Evolutionary conservation across 208 protist species (phyloP).

Genomic region (Crithidia thermophila): DNA sequence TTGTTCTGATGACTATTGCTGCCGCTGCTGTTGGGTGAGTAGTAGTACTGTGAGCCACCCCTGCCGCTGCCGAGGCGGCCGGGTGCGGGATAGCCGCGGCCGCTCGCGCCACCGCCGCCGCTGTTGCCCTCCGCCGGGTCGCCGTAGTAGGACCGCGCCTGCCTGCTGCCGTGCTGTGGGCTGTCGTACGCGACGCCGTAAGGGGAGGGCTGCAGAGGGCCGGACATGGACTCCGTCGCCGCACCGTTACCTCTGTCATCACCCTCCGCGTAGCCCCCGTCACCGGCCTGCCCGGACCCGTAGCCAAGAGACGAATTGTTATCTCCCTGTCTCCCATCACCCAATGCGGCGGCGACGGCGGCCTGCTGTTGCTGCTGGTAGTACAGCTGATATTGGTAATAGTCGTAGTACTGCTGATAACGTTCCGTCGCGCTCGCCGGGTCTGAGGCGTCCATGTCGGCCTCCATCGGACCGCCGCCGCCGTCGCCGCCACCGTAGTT

Average conservation of each 20-base stretch:
- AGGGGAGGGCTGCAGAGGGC: not conserved
- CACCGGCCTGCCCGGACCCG: not conserved
- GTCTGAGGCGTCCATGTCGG: no score
- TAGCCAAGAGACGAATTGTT: not conserved
- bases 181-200: not conserved
- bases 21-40: not conserved
- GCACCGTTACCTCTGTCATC: not conserved
- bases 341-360: not conserved
- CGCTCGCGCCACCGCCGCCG: not conserved
- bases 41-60: not conserved
- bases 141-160: constrained; percentile 5
- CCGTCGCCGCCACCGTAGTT: constrained; percentile 12
- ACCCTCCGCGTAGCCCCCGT: not conserved
- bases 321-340: not conserved
- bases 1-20: no score
- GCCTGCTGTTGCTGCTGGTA: constrained; percentile 24
- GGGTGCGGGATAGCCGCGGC: not conserved
- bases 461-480: constrained; percentile 8
- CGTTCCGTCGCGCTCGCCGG: constrained; percentile 13
- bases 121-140: not conserved
- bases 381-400: constrained; percentile 29
- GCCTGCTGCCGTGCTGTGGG: not conserved
- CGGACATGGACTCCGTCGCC: not conserved
- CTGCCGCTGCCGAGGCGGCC: not conserved
- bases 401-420: constrained; percentile 35